Evolutionary conservation across 306 rosid genomes (phyloP).

Genomic region (Astragalus glycyphyllos): DNA sequence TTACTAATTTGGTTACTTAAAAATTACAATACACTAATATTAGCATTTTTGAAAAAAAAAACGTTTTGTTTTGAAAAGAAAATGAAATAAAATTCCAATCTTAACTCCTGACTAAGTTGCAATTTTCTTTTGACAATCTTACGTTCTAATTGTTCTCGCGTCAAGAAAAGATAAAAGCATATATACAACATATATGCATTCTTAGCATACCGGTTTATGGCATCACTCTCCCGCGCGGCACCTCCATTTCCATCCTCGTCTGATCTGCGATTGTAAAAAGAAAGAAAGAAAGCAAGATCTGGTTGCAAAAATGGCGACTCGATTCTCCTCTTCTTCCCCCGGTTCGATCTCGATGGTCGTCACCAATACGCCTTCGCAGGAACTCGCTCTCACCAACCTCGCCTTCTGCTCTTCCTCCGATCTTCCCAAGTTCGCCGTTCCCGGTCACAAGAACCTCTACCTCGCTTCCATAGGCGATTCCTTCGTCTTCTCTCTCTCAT

Average conservation of each 20-base stretch:
- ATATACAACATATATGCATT: background rate
- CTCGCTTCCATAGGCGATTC: slow-evolving; percentile 70
- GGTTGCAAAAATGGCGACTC: slow-evolving; percentile 59
- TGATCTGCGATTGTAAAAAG: slow-evolving; percentile 27
- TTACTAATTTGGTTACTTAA: background rate
- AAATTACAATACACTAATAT: background rate
- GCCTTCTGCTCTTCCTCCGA: slow-evolving; percentile 80
- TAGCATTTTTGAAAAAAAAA: background rate
- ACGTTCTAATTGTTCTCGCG: background rate
- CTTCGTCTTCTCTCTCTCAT: slow-evolving; percentile 76
- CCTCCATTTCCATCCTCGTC: slow-evolving; percentile 17
- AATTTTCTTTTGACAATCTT: background rate
- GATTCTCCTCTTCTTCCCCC: slow-evolving; percentile 57
- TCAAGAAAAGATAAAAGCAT: background rate
- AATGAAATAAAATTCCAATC: slow-evolving; percentile 6
- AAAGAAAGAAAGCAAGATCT: slow-evolving; percentile 34
- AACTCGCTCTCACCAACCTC: slow-evolving; percentile 73
- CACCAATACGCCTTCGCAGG: slow-evolving; percentile 68
- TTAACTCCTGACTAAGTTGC: slow-evolving; percentile 6
- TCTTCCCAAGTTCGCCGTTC: slow-evolving; percentile 69
- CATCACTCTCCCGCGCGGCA: slow-evolving; percentile 45
- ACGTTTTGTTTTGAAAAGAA: background rate
- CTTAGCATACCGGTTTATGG: slow-evolving; percentile 12
- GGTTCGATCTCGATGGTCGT: slow-evolving; percentile 61
- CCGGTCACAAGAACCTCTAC: slow-evolving; percentile 53